Base-by-base conservation (phyloP, 495 filamentous ascomycete genomes). In the Annulohypoxylon nitens region DNA sequence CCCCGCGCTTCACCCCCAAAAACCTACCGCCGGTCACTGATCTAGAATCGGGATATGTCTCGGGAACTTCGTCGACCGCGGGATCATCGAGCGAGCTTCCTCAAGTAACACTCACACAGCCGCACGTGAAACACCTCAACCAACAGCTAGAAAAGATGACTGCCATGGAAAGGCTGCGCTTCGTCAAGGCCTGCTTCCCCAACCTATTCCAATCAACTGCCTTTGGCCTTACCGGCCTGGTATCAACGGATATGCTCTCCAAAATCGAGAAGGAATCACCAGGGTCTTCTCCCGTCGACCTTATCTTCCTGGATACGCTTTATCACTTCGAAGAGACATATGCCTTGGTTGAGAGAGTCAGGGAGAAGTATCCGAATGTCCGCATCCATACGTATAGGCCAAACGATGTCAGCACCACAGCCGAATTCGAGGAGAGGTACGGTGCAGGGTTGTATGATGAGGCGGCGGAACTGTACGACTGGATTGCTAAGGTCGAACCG, bases 251-350 rank as follows among this genome's bases (percentile, higher is more conserved):
- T 80, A 97, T 99, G 90, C 88, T 98, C 25, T 95, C 95, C 68
- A 93, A 94, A 78, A 84, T 98, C 74, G 88, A 93, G 68, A 83
- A 89, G 30, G 90, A 92, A 61, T 86, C 88, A 7, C 87, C 90
- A 10, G 82, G 86, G 47, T 85, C 89, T 55, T 80, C 85, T 47
- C 74, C 82, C n/a, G 89, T 97, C 70, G 94, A 98, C 77, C 88
- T 97, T 58, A 93, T 99, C 83, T 99, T 98, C 88, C 91, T 98
- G 73, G 94, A 99, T 83, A 99, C 96, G 25, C 88, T 97, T 9
- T 91, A 98, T 83, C 96, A 99, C 84, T 99, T 99, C 82, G 78
- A 89, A 57, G 95, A 99, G 83, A 99, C 97, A 14, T 87, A 93
- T 34, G 86, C 88, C 58, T 88, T 99, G 4, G 90, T 98, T 48